A percentile compares a stretch with the other conserved stretches of the same genome.
Evolutionary conservation across 1,284 basidiomycete genomes (phyloP).

Genomic region (Xerocomus minutiporus): DNA sequence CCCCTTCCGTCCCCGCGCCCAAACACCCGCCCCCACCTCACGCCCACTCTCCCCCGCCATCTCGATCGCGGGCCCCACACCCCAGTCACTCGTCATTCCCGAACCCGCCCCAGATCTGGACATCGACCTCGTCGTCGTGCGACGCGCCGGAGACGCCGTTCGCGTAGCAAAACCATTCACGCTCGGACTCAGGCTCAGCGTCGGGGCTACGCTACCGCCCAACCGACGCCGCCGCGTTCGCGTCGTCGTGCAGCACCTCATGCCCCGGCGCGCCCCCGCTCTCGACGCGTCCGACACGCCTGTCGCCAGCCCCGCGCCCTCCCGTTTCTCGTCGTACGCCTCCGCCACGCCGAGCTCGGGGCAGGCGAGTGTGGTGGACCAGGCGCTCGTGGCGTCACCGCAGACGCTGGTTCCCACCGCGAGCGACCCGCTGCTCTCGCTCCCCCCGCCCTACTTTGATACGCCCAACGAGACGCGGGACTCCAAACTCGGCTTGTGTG

Average conservation of each 20-base stretch:
- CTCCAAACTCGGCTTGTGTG: conserved; percentile 33
- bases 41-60: conserved; percentile 49
- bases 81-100: conserved; percentile 19
- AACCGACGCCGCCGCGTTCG: conserved; percentile 38
- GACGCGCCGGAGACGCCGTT: conserved; percentile 44
- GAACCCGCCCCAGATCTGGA: conserved; percentile 43
- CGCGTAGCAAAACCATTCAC: conserved; percentile 55
- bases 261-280: conserved; percentile 34
- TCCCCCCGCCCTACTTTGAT: conserved; percentile 49
- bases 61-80: conserved; percentile 20
- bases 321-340: conserved; percentile 37
- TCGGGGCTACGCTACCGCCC: conserved; percentile 41
- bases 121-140: conserved; percentile 53
- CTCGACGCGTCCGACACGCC: conserved; percentile 12
- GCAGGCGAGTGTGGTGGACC: conserved; percentile 39
- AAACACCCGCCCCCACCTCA: conserved; percentile 34
- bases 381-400: conserved; percentile 43
- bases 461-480: conserved; percentile 32
- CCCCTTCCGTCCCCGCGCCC: conserved; percentile 41
- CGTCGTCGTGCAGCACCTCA: conserved; percentile 63
- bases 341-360: conserved; percentile 45
- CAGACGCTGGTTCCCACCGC: conserved; percentile 24
- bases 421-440: conserved; percentile 26
- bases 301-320: neutral
- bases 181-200: conserved; percentile 46